Base-by-base conservation (phyloP, 805 yeast species). In the Ascoidea asiatica region DNA sequence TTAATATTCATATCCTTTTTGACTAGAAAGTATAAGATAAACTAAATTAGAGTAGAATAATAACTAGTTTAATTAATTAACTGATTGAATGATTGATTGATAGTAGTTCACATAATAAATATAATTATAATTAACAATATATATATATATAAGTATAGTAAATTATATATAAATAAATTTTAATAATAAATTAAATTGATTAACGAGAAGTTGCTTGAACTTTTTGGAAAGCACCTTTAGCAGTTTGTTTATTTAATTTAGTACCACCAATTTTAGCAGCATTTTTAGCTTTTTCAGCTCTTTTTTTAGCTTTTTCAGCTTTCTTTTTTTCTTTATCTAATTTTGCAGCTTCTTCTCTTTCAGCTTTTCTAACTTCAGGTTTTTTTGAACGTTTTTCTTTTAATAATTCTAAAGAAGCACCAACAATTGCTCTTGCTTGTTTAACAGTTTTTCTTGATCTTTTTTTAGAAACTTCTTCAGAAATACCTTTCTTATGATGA, bases 401-500 rank as follows among this genome's bases (percentile, higher is more conserved):
- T 77, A 92, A 92, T 68, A 88, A 81, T 59, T 92, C 98, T 63
- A 92, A 77, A 64, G 98, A 86, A 68, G 97, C 98, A 81, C 99
- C 98, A 59, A 90, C 97, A 68, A 92, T 82, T 56, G 95, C 96
- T 81, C 98, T 92, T 78, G 89, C 97, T 73, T 84, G 79, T 84
- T 92, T 92, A 73, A 89, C 94, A 65, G 95, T 70, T 81, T 87
- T 89, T 81, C 96, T 90, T 61, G 92, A 58, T 76, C 95, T 86
- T 83, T 86, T 94, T 84, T 87, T 92, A 70, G 94, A 62, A 60
- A 84, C 86, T 78, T 92, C 98, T 80, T 92, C 99, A 65, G 96
- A 81, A 69, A 90, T 79, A 78, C 99, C 99, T 79, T 92, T 92
- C 84, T 87, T 88, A 95, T 92, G 97, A 77, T 90, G 96, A 77